A percentile compares a stretch with the other conserved stretches of the same genome.
Evolutionary conservation across 1,139 yeast genomes (phyloP).

Genomic region (Hyphopichia pseudoburtonii): DNA sequence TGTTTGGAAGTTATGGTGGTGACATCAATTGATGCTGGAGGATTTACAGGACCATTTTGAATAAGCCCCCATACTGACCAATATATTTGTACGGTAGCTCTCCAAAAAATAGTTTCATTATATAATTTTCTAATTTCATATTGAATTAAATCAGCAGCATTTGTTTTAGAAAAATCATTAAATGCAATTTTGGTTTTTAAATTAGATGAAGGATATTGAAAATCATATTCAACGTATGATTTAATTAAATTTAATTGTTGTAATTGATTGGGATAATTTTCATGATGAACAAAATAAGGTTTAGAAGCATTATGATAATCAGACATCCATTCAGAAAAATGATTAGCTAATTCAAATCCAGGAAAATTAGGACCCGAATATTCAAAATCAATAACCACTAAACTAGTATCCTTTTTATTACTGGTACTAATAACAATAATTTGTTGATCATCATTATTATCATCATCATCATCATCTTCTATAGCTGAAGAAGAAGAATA

Average conservation of each 20-base stretch:
- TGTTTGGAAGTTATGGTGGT: constrained; percentile 15
- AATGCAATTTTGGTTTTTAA: constrained; percentile 21
- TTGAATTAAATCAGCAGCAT: constrained; percentile 36
- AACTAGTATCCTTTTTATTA: constrained; percentile 57
- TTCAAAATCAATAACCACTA: constrained; percentile 95
- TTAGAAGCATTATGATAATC: constrained; percentile 72
- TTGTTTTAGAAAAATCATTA: constrained; percentile 16
- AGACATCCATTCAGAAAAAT: constrained; percentile 94
- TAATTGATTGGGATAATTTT: constrained; percentile 62
- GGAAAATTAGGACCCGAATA: constrained; percentile 93
- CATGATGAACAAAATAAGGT: constrained; percentile 58
- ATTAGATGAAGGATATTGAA: constrained; percentile 38
- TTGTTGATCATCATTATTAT: constrained; percentile 7
- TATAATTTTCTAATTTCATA: constrained; percentile 57
- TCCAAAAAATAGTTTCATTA: constrained; percentile 73
- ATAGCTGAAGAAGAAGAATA: constrained; percentile 10
- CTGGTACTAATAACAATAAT: constrained; percentile 24
- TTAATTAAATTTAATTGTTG: constrained; percentile 72
- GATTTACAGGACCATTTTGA: constrained; percentile 55
- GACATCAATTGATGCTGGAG: constrained; percentile 10
- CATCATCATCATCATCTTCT: constrained; percentile 23
- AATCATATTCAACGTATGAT: constrained; percentile 65
- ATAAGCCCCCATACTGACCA: constrained; percentile 95
- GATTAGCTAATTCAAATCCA: constrained; percentile 88
- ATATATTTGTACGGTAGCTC: constrained; percentile 72